Conservation (phyloP, 352 stramenopile genomes). For the Achlya hypogyna region DNA sequence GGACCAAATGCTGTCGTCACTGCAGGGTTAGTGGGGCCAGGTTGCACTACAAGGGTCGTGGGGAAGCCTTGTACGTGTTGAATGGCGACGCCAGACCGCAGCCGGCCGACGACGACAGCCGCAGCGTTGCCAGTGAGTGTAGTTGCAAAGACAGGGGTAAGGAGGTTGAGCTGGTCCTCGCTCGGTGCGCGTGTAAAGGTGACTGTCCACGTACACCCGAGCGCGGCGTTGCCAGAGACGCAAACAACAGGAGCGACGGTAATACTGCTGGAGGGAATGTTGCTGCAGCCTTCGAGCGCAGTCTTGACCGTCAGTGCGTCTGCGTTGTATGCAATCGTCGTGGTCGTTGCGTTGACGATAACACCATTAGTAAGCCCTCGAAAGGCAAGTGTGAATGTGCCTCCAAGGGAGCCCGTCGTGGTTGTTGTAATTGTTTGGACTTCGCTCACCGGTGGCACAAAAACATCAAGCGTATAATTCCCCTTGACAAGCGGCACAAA, state of each 20-base stretch:
- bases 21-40: slow-evolving; percentile 53
- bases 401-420: slow-evolving; percentile 42
- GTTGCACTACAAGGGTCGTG: slow-evolving; percentile 44
- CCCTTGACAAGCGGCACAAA: slow-evolving; percentile 88
- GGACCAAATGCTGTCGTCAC: slow-evolving; percentile 57
- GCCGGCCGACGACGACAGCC: slow-evolving; percentile 22
- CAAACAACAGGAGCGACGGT: slow-evolving; percentile 31
- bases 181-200: slow-evolving; percentile 32
- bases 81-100: slow-evolving; percentile 28
- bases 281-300: slow-evolving; percentile 56
- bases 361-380: slow-evolving; percentile 10
- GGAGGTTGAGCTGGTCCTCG: slow-evolving; percentile 21
- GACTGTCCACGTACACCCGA: slow-evolving; percentile 64
- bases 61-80: slow-evolving; percentile 55
- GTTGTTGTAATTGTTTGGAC: slow-evolving; percentile 59
- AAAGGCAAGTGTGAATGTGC: slow-evolving; percentile 54
- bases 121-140: slow-evolving; percentile 55
- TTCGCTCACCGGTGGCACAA: slow-evolving; percentile 55
- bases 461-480: slow-evolving; percentile 80
- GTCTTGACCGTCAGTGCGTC: slow-evolving; percentile 29
- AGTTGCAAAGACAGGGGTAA: neutral
- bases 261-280: slow-evolving; percentile 33
- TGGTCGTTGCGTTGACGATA: slow-evolving; percentile 31
- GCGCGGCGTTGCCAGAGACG: slow-evolving; percentile 28
- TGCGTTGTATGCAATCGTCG: slow-evolving; percentile 45